These are phyloP conservation scores for Moricandia arvensis DNA, from an alignment of 345 rosid genomes.

Conservation along the genomic window DNA sequence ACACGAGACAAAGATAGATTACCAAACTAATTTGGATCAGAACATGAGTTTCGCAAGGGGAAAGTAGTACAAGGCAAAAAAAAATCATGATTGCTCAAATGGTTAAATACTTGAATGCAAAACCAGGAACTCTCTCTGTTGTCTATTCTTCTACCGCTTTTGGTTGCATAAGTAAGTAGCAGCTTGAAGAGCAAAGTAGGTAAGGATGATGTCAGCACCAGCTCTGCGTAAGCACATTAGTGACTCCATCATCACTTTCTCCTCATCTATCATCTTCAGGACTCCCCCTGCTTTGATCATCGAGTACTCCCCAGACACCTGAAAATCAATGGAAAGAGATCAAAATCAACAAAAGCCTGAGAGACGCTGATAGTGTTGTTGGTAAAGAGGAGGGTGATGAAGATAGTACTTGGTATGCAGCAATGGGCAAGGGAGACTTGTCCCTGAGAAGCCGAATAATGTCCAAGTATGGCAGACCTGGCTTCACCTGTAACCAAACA, in stretches of 20 bases:
- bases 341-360: not conserved
- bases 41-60: not conserved
- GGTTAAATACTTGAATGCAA: not conserved
- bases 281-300: constrained; percentile 94
- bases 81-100: constrained; percentile 11
- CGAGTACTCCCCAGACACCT: constrained; percentile 78
- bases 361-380: not conserved
- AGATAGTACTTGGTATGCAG: constrained; percentile 78
- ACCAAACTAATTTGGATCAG: not conserved
- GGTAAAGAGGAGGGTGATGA: not conserved
- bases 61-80: not conserved
- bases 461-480: constrained; percentile 96
- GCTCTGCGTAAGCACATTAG: constrained; percentile 87
- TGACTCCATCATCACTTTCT: constrained; percentile 96
- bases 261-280: constrained; percentile 95
- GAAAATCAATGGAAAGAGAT: not conserved
- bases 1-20: not conserved
- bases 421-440: constrained; percentile 76
- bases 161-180: constrained; percentile 76
- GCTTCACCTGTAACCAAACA: constrained; percentile 66
- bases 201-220: constrained; percentile 87
- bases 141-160: constrained; percentile 35
- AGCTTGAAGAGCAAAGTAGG: constrained; percentile 92
- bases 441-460: constrained; percentile 86
- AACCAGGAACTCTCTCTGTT: not conserved